Percentiles rank a stretch among this genome's conserved stretches.
Conservation (phyloP, 2,329 filamentous ascomycete genomes). For the Hawksworthiomyces lignivorus region DNA sequence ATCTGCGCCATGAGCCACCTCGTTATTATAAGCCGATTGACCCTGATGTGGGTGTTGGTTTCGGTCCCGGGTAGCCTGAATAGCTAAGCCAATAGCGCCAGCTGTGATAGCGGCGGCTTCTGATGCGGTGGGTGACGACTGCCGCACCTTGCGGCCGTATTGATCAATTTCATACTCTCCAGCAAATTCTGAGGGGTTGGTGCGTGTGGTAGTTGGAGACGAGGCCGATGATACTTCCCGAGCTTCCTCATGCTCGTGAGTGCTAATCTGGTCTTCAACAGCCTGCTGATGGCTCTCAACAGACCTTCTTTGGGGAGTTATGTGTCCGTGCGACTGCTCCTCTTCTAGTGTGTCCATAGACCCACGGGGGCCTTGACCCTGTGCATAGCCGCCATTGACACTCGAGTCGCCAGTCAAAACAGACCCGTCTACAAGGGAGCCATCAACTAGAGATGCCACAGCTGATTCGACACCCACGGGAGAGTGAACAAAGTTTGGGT, state of each 20-base stretch:
- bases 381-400: constrained; percentile 38
- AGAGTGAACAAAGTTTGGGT: constrained; percentile 68
- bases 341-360: constrained; percentile 29
- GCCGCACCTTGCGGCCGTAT: constrained; percentile 47
- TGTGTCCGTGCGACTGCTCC: constrained; percentile 24
- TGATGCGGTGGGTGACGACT: constrained; percentile 46
- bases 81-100: constrained; percentile 46
- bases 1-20: background rate
- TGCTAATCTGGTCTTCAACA: constrained; percentile 6
- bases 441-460: constrained; percentile 78
- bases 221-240: constrained; percentile 29
- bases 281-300: constrained; percentile 31
- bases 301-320: constrained; percentile 31
- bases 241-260: constrained; percentile 17
- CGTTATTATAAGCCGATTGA: constrained; percentile 15
- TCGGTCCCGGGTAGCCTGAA: constrained; percentile 41
- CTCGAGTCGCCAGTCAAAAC: constrained; percentile 56
- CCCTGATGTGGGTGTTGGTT: constrained; percentile 27
- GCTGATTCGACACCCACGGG: constrained; percentile 74
- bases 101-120: constrained; percentile 48
- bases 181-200: constrained; percentile 31
- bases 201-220: constrained; percentile 14
- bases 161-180: constrained; percentile 51
- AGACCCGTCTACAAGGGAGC: constrained; percentile 61
- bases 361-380: constrained; percentile 26